Percentiles rank a stretch among this genome's conserved stretches.
Evolutionary conservation across 768 basidiomycete genomes (phyloP).

Genomic region (Tremella fuciformis): DNA sequence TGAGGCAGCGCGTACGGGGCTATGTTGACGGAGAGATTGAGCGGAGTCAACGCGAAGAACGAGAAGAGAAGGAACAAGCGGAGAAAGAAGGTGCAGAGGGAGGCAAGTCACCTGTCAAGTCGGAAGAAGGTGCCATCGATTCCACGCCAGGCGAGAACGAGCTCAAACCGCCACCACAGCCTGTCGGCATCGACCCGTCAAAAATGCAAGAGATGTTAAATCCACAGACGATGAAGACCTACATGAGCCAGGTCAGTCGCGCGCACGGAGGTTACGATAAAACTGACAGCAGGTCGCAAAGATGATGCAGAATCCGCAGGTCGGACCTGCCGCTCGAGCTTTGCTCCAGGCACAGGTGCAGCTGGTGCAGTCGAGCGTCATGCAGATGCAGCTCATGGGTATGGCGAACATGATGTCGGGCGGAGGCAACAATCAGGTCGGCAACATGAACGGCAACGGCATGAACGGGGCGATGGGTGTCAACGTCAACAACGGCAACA

Average conservation of each 20-base stretch:
- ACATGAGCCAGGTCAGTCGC: constrained; percentile 38
- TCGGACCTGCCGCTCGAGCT: constrained; percentile 20
- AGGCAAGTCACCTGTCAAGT: constrained; percentile 11
- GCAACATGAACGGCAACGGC: constrained; percentile 25
- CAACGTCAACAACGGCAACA: constrained; percentile 11
- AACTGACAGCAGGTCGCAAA: constrained; percentile 24
- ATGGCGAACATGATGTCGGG: constrained; percentile 56
- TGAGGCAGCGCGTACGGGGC: constrained; percentile 70
- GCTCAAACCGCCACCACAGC: constrained; percentile 8
- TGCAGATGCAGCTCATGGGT: constrained; percentile 41
- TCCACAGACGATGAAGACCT: constrained; percentile 40
- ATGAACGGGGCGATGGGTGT: constrained; percentile 26
- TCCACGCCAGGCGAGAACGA: constrained; percentile 8
- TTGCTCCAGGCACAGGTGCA: constrained; percentile 28
- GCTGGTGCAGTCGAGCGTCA: constrained; percentile 28
- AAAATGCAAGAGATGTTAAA: constrained; percentile 40
- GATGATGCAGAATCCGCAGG: constrained; percentile 37
- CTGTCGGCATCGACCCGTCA: constrained; percentile 21
- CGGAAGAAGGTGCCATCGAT: constrained; percentile 17
- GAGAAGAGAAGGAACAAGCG: constrained; percentile 15
- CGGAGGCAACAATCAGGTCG: constrained; percentile 17
- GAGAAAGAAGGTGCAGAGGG: constrained; percentile 57
- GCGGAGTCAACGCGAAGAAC: constrained; percentile 46
- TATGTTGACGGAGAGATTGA: constrained; percentile 67
- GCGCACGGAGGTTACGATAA: not conserved